Evolutionary conservation across 2,329 filamentous ascomycete genomes (phyloP).

Genomic region (Clarireedia hainanense): DNA sequence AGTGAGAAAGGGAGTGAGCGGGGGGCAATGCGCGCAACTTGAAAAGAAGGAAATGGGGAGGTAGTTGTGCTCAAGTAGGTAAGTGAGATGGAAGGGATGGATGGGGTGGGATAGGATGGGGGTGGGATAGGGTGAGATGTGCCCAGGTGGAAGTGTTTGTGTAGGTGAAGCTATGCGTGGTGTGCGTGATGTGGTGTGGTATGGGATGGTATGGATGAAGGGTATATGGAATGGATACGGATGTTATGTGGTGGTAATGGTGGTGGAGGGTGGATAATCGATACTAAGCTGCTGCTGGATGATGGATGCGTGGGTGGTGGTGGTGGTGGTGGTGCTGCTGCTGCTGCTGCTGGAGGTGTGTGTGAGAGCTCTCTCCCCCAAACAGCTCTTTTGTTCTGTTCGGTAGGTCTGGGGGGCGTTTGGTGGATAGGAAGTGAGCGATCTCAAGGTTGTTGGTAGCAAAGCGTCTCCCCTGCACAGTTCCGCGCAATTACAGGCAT

Average conservation of each 20-base stretch:
- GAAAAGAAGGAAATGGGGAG: not conserved
- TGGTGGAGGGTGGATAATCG: too few relatives aligned
- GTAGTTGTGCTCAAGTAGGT: conserved; percentile 2
- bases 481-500: not conserved
- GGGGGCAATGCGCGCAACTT: conserved; percentile 5
- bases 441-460: conserved; percentile 7
- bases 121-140: too few relatives aligned
- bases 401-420: not conserved
- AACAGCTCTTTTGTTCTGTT: not conserved
- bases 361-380: too few relatives aligned
- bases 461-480: not conserved
- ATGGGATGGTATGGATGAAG: too few relatives aligned
- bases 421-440: not conserved
- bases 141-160: too few relatives aligned
- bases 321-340: not conserved
- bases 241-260: too few relatives aligned
- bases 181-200: too few relatives aligned
- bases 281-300: too few relatives aligned
- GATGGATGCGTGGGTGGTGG: not conserved
- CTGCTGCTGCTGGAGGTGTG: too few relatives aligned
- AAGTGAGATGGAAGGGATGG: conserved; percentile 8
- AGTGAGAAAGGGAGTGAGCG: conserved; percentile 2
- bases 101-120: not conserved
- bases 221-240: too few relatives aligned
- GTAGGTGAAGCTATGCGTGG: too few relatives aligned